Conservation (phyloP, 2,329 filamentous ascomycete genomes). For the Talaromyces marneffei region DNA sequence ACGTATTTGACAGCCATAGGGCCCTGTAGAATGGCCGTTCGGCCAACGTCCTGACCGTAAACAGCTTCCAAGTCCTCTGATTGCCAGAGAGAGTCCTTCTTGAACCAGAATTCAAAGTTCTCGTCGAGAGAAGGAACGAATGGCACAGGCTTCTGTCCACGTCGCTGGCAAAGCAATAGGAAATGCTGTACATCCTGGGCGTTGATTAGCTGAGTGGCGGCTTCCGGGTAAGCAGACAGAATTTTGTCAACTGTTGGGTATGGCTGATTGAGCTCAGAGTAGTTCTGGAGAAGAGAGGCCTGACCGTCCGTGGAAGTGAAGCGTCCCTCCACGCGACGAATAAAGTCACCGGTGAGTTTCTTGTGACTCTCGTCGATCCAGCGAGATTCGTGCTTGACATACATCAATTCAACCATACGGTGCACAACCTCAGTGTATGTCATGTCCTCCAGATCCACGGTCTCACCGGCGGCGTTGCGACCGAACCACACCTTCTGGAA, state of each 20-base stretch:
- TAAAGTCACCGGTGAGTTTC: slow-evolving; percentile 86
- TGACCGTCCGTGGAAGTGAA: slow-evolving; percentile 70
- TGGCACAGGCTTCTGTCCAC: slow-evolving; percentile 90
- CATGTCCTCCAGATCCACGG: slow-evolving; percentile 91
- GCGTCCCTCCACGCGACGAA: slow-evolving; percentile 92
- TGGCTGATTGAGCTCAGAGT: slow-evolving; percentile 78
- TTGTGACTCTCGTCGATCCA: slow-evolving; percentile 87
- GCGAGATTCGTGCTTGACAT: slow-evolving; percentile 79
- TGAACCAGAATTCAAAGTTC: slow-evolving; percentile 99
- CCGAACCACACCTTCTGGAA: slow-evolving; percentile 98
- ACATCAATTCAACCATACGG: slow-evolving; percentile 83
- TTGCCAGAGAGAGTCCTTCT: slow-evolving; percentile 99
- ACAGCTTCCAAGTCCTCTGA: slow-evolving; percentile 96
- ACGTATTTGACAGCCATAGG: slow-evolving; percentile 90
- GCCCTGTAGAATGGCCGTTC: slow-evolving; percentile 93
- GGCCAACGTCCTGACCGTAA: slow-evolving; percentile 88
- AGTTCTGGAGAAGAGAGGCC: slow-evolving; percentile 81
- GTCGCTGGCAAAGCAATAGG: slow-evolving; percentile 82
- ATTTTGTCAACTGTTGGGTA: slow-evolving; percentile 73
- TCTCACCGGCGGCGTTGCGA: slow-evolving; percentile 69
- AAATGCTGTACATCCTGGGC: slow-evolving; percentile 98
- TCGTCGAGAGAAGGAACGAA: slow-evolving; percentile 95
- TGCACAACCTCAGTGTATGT: slow-evolving; percentile 84
- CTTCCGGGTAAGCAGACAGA: slow-evolving; percentile 75
- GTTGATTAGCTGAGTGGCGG: slow-evolving; percentile 87